phyloP scores from a whole-genome alignment of 768 basidiomycete species.

The Psilocybe cyanescens region DNA sequence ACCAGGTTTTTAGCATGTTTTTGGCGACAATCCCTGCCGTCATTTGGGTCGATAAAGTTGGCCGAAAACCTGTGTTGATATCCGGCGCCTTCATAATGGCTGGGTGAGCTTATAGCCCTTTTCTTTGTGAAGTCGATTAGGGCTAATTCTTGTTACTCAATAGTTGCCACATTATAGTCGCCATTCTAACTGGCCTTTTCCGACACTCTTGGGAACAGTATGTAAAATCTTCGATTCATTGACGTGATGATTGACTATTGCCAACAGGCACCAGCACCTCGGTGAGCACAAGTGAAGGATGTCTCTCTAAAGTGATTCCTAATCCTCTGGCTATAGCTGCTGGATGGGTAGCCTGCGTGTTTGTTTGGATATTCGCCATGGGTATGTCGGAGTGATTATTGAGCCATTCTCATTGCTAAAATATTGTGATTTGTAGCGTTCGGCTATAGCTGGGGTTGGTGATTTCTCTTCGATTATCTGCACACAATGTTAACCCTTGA shows the following conservation, averaged over 20 bases:
- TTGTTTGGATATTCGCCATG: constrained; percentile 79
- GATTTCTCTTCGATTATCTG: background rate
- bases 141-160: background rate
- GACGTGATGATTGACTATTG: background rate
- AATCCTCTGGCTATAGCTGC: constrained; percentile 42
- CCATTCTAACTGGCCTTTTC: constrained; percentile 63
- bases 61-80: constrained; percentile 73
- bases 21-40: constrained; percentile 81
- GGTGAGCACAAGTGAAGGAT: constrained; percentile 23
- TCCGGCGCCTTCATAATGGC: constrained; percentile 81
- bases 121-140: background rate
- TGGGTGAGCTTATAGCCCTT: constrained; percentile 35
- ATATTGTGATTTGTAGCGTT: constrained; percentile 42
- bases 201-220: constrained; percentile 56
- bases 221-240: constrained; percentile 22
- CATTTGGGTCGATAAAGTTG: constrained; percentile 78
- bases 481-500: background rate
- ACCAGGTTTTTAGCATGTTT: constrained; percentile 57
- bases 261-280: constrained; percentile 36
- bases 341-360: constrained; percentile 71
- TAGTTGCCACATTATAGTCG: constrained; percentile 73
- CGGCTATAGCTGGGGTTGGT: constrained; percentile 72
- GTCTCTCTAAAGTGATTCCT: background rate
- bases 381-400: constrained; percentile 36
- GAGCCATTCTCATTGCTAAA: background rate